These are phyloP conservation scores for Incumbomyces delicatus DNA, from an alignment of 2,329 filamentous ascomycete genomes.

Conservation along the genomic window DNA sequence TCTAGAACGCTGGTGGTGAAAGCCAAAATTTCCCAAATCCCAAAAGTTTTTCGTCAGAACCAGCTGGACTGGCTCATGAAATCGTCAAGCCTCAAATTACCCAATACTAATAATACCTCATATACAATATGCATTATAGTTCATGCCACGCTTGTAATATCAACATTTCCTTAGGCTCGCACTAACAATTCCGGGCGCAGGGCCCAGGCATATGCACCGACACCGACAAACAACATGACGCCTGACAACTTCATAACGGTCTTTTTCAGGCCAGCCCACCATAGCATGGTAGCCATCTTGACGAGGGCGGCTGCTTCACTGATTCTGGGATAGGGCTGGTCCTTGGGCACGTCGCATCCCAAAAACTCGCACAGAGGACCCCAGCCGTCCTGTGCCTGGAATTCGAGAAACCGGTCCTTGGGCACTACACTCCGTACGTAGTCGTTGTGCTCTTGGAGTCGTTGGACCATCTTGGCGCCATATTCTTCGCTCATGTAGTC, in stretches of 20 bases:
- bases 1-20: no score
- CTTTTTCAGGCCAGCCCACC: not conserved
- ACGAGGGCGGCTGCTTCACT: constrained; percentile 4
- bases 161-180: no score
- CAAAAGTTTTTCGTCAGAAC: no score
- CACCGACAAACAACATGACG: not conserved
- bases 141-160: no score
- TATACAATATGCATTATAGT: no score
- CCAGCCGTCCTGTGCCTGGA: constrained; percentile 32
- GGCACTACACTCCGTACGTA: constrained; percentile 28
- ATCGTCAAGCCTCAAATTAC: no score
- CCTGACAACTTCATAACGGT: not conserved
- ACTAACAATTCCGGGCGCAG: not conserved
- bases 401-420: constrained; percentile 29
- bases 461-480: not conserved
- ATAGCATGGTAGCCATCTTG: not conserved
- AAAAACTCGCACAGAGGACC: constrained; percentile 31
- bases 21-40: no score
- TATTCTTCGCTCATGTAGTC: constrained; percentile 2
- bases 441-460: constrained; percentile 6
- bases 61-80: no score
- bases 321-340: constrained; percentile 11
- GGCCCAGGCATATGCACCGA: not conserved
- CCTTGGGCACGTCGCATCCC: constrained; percentile 4
- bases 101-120: no score